A percentile compares a stretch with the other conserved stretches of the same genome.
phyloP scores from a whole-genome alignment of 2,329 filamentous ascomycete genomes.

The Alternaria triticina region DNA sequence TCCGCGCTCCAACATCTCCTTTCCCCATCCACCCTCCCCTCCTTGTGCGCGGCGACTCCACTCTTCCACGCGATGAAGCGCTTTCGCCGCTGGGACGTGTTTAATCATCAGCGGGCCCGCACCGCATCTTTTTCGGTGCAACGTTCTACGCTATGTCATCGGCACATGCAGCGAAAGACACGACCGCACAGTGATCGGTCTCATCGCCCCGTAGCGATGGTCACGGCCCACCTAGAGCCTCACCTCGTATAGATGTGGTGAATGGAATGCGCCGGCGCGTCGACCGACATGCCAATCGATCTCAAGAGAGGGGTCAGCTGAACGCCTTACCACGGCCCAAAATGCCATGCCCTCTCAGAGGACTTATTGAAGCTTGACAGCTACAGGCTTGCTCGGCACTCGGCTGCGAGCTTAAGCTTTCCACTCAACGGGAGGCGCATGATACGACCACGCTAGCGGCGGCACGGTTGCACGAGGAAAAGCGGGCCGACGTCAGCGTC shows the following conservation, averaged over 20 bases:
- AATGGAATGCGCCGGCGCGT: not conserved
- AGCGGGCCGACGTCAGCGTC: constrained; percentile 24
- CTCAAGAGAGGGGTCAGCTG: not conserved
- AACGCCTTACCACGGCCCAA: not conserved
- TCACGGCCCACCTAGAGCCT: not conserved
- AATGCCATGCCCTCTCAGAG: not conserved
- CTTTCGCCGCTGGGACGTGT: not conserved
- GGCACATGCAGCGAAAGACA: not conserved
- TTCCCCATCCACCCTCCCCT: not conserved
- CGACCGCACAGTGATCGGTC: not conserved
- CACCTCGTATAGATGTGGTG: not conserved
- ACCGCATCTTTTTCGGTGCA: not conserved
- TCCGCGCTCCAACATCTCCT: not conserved
- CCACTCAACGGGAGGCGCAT: constrained; percentile 12
- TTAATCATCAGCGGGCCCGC: not conserved
- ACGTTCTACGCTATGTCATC: not conserved
- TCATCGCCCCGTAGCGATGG: not conserved
- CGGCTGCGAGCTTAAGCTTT: constrained; percentile 24
- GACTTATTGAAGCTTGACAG: constrained; percentile 6
- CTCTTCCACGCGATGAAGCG: not conserved
- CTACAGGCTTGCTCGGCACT: constrained; percentile 7
- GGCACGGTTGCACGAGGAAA: constrained; percentile 28
- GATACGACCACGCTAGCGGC: constrained; percentile 12
- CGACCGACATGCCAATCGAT: not conserved
- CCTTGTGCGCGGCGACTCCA: not conserved